Percentiles rank a stretch among this genome's conserved stretches.
These are phyloP conservation scores for Datisca glomerata DNA, from an alignment of 306 rosid species.

Conservation along the genomic window DNA sequence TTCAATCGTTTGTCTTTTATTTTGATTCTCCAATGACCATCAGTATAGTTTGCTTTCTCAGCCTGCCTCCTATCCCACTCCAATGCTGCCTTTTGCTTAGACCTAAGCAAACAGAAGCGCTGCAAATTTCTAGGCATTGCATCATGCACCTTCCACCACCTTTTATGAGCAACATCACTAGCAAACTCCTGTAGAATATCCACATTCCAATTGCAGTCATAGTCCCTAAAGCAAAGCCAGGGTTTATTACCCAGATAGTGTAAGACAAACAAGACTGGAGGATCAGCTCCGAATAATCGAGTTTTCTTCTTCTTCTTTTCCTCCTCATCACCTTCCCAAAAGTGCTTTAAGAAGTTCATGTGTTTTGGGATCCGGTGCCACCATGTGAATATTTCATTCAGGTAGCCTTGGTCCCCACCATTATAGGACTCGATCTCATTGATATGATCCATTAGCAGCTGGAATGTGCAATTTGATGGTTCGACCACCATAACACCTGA, in stretches of 20 bases:
- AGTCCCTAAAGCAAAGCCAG: constrained; percentile 84
- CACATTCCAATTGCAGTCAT: constrained; percentile 86
- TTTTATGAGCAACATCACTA: constrained; percentile 62
- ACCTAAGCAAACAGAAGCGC: constrained; percentile 58
- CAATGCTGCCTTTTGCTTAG: constrained; percentile 70
- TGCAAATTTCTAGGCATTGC: constrained; percentile 68
- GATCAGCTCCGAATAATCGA: constrained; percentile 62
- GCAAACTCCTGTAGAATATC: constrained; percentile 67
- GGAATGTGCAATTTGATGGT: constrained; percentile 76
- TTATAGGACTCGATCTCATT: constrained; percentile 72
- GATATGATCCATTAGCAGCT: constrained; percentile 73
- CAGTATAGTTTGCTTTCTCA: constrained; percentile 53
- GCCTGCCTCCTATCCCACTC: constrained; percentile 92
- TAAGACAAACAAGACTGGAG: constrained; percentile 67
- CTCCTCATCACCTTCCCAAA: constrained; percentile 78
- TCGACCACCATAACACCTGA: constrained; percentile 84
- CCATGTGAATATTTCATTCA: constrained; percentile 81
- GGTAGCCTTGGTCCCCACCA: constrained; percentile 87
- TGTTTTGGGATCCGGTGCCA: constrained; percentile 86
- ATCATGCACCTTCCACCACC: constrained; percentile 85
- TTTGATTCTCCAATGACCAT: constrained; percentile 79
- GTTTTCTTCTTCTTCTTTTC: constrained; percentile 54
- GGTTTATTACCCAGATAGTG: constrained; percentile 80
- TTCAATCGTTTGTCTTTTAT: constrained; percentile 51
- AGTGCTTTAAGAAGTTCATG: constrained; percentile 87